Evolutionary conservation across 2,329 filamentous ascomycete genomes (phyloP), one percentile per base, ranked within the genome.

Genomic region (Bipolaris sorokiniana): DNA sequence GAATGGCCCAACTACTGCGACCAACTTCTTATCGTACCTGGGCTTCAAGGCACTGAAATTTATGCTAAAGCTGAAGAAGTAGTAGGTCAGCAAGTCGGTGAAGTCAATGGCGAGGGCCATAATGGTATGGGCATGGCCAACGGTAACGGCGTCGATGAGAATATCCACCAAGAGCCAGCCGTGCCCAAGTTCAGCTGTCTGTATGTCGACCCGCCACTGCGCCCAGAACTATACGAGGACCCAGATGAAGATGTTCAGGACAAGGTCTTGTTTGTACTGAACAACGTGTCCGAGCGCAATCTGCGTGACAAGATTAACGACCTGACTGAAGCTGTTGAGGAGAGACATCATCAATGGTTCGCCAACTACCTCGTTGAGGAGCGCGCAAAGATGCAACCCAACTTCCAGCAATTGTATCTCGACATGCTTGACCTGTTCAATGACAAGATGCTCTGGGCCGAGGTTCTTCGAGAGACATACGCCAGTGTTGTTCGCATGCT

Each of bases 1-100:
- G 95, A 99, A 72, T 99, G 95, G 95, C 92, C 92, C n/a, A 91
- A 90, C 1, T 96, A 97, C 69, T 98, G 94, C 75, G 88, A 90
- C 59, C 87, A 95, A 60, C 84, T 99, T 5, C 78, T 96, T 20
- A 88, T 91, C 60, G 92, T 97, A 37, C 88, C 90, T 0, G 90
- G 87, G 38, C 83, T 99, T 18, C 90, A 90, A 64, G 89, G 89
- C 5, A 97, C 94, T 0, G 91, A 96, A 58, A 91, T 94, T 15
- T 92, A 86, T 80, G 87, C 87, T 61, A 92, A 90, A 70, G 92
- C 92, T 0, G 88, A 95, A 68, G 90, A 95, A 60, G 89, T 94
- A 10, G 84, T 95, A 22, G 86, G 85, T 20, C 86, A 90, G 50
- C 83, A 87, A 56, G 84, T 87, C 57, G 83, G 83, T 11, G 87